Percentiles rank a stretch among this genome's conserved stretches.
These are phyloP conservation scores for Zymoseptoria passerinii DNA, from an alignment of 2,329 filamentous ascomycete genomes.

Conservation along the genomic window DNA sequence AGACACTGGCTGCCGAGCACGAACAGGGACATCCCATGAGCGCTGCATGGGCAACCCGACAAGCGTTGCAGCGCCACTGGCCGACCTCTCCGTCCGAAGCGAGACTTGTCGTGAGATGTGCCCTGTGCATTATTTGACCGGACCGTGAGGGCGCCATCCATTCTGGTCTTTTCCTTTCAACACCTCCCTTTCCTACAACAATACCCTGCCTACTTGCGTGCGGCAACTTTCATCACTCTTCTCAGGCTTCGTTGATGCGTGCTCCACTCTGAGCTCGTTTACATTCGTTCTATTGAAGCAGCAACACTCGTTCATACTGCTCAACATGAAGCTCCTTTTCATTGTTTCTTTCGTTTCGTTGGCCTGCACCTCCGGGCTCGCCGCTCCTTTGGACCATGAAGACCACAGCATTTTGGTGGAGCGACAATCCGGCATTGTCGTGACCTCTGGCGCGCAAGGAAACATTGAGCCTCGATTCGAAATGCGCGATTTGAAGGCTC, in stretches of 20 bases:
- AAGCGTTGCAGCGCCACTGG: background rate
- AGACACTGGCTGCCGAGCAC: background rate
- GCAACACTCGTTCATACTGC: background rate
- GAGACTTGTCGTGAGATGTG: background rate
- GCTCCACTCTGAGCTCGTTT: background rate
- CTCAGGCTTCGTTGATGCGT: background rate
- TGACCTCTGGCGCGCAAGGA: conserved; percentile 15
- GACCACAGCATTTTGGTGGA: conserved; percentile 11
- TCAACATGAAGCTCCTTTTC: conserved; percentile 1
- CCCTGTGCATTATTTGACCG: background rate
- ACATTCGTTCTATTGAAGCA: background rate
- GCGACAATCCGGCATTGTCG: conserved; percentile 8
- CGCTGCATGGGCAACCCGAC: background rate
- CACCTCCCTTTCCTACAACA: background rate
- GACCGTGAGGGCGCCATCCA: background rate
- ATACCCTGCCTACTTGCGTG: background rate
- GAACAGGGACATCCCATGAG: background rate
- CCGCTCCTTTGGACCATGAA: conserved; percentile 8
- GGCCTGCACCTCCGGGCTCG: conserved; percentile 11
- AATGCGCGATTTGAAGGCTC: conserved; percentile 11
- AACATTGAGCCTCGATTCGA: conserved; percentile 13
- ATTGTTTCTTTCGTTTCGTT: background rate
- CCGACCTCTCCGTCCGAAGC: background rate
- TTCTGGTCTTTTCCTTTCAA: background rate
- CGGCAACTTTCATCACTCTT: background rate